A percentile compares a stretch with the other conserved stretches of the same genome.
Conservation (phyloP, 192 early-diverging fungal genomes). For the Gonapodya prolifera region DNA sequence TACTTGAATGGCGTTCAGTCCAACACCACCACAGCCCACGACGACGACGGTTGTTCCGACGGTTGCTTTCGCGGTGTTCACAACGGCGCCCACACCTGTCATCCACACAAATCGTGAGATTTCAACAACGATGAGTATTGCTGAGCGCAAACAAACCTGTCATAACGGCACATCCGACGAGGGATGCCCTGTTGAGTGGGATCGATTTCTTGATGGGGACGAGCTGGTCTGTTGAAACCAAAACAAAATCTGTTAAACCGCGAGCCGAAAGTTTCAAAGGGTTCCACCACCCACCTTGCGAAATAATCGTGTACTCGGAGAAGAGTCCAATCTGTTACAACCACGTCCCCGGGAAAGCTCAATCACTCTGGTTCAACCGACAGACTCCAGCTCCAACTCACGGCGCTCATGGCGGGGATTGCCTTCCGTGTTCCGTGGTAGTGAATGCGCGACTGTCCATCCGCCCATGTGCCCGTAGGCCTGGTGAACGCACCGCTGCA, state of each 20-base stretch:
- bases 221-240: too few species aligned
- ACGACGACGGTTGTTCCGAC: neutral
- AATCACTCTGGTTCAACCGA: neutral
- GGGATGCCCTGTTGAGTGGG: neutral
- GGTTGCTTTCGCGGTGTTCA: neutral
- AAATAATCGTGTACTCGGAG: neutral
- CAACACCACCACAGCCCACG: neutral
- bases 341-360: too few species aligned
- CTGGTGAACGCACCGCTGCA: neutral
- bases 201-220: neutral
- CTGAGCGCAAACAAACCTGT: neutral
- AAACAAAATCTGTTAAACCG: too few species aligned
- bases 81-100: neutral
- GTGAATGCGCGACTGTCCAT: neutral
- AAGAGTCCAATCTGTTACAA: neutral
- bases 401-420: neutral
- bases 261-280: too few species aligned
- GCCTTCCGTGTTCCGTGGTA: neutral
- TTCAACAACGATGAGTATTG: too few species aligned
- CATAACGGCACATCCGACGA: slow-evolving; percentile 3
- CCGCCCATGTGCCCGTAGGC: neutral
- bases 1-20: slow-evolving; percentile 4
- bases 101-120: too few species aligned
- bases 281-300: too few species aligned
- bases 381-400: neutral